Evolutionary conservation across 176 grass and related monocot species (phyloP), one percentile per base, ranked within the genome.

Genomic region (Oryza officinalis): DNA sequence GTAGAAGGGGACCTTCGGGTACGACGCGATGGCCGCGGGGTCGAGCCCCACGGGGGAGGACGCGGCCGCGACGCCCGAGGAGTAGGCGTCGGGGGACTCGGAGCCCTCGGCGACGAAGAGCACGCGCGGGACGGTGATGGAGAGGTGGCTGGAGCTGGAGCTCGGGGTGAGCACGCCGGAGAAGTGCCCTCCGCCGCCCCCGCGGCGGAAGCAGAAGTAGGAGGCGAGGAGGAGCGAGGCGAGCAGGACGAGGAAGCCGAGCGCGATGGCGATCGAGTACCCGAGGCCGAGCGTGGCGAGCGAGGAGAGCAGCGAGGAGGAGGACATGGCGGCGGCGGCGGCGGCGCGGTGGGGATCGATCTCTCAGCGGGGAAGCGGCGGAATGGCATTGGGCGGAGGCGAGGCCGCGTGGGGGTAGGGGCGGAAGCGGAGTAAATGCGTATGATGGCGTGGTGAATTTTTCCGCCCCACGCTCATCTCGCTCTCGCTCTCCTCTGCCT

Each of bases 31-130:
- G 79, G 84, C 87, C 10, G 89, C 79, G 38, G 63, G 65, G 69
- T 91, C 82, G 80, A 97, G 91, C 10, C 94, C 94, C 30, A 84
- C 67, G 2, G 84, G 85, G 8, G 74, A 87, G 22, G 70, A 61
- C 1, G 75, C 64, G 20, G 78, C 75, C 11, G 72, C 90, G 30
- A 47, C 85, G 13, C 83, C 70, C 27, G 74, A 67, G 67, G 88
- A 79, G 68, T 73, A 86, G 13, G 83, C 74, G 50, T 90, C 85
- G 18, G 87, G 86, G 27, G 84, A 85, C 66, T 93, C 90, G 38
- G 86, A 90, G 0, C 90, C 91, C 73, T 94, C 94, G 26, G 91
- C 84, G 64, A 97, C 91, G 84, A 97, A 97, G 74, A 97, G 90
- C 75, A 94, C 88, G 47, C 88, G 90, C 12, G 91, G 94, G 35